phyloP scores from a whole-genome alignment of 352 stramenopile species.

The Pythium dissotocum region DNA sequence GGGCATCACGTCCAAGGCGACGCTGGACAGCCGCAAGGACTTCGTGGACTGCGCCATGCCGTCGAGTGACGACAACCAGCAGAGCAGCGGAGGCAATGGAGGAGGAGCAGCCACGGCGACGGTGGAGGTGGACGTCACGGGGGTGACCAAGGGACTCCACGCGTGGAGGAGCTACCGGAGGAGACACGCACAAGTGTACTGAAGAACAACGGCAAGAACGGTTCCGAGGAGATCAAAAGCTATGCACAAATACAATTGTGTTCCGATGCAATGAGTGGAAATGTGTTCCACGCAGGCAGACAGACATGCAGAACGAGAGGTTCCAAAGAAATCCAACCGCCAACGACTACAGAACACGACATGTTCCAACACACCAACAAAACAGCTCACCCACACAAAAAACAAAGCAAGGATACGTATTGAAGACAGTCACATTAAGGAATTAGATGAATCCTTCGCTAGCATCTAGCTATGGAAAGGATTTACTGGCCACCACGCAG shows the following conservation, averaged over 20 bases:
- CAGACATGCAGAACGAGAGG: too few relatives aligned
- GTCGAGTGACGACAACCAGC: conserved; percentile 9
- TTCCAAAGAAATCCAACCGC: too few relatives aligned
- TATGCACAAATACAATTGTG: neutral
- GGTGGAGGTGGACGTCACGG: conserved; percentile 13
- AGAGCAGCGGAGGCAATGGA: conserved; percentile 7
- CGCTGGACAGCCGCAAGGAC: conserved; percentile 6
- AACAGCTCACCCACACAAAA: neutral
- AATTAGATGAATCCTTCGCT: neutral
- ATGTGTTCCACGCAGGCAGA: neutral
- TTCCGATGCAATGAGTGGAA: neutral
- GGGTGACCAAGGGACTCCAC: conserved; percentile 8
- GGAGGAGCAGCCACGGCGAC: neutral
- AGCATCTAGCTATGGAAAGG: too few relatives aligned
- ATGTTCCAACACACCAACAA: neutral
- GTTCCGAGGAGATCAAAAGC: neutral
- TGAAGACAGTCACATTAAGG: conserved; percentile 13
- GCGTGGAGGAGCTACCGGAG: conserved; percentile 16
- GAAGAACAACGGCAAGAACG: neutral
- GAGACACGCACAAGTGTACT: conserved; percentile 12
- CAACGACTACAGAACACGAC: too few relatives aligned
- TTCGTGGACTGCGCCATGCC: conserved; percentile 18
- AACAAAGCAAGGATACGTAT: neutral
- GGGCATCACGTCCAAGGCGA: conserved; percentile 18
- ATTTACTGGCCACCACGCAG: conserved; percentile 12